Percentiles rank a stretch among this genome's conserved stretches.
Conservation (phyloP, 129 eudicot species). For the Artemisia tridentata region DNA sequence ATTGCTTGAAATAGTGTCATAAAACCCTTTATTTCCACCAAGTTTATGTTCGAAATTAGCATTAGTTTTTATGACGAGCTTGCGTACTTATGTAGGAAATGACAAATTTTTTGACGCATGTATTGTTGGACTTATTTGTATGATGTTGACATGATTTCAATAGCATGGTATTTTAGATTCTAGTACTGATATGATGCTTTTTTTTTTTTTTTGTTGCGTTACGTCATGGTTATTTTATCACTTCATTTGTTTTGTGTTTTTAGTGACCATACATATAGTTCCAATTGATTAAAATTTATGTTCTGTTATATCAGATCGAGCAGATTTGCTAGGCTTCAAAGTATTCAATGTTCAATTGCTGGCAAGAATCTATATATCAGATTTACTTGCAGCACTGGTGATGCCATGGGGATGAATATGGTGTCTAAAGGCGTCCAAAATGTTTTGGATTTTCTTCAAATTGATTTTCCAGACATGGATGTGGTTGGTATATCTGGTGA, state of each 20-base stretch:
- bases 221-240: not conserved
- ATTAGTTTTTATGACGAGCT: not conserved
- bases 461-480: constrained; percentile 73
- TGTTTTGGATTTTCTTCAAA: constrained; percentile 61
- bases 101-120: not conserved
- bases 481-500: constrained; percentile 72
- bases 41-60: not conserved
- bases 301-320: constrained; percentile 49
- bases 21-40: not conserved
- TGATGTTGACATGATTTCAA: not conserved
- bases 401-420: constrained; percentile 92
- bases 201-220: constrained; percentile 8
- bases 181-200: not conserved
- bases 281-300: constrained; percentile 17
- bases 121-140: constrained; percentile 8
- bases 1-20: not conserved
- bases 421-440: constrained; percentile 80
- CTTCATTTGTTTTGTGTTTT: not conserved
- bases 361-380: constrained; percentile 66
- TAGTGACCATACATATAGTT: not conserved
- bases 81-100: not conserved
- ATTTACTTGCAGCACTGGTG: constrained; percentile 73
- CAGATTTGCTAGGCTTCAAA: constrained; percentile 68
- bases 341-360: constrained; percentile 58
- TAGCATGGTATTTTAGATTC: not conserved